These are phyloP conservation scores for Amaranthus hypochondriacus DNA, from an alignment of 148 eudicot genomes.

Conservation along the genomic window DNA sequence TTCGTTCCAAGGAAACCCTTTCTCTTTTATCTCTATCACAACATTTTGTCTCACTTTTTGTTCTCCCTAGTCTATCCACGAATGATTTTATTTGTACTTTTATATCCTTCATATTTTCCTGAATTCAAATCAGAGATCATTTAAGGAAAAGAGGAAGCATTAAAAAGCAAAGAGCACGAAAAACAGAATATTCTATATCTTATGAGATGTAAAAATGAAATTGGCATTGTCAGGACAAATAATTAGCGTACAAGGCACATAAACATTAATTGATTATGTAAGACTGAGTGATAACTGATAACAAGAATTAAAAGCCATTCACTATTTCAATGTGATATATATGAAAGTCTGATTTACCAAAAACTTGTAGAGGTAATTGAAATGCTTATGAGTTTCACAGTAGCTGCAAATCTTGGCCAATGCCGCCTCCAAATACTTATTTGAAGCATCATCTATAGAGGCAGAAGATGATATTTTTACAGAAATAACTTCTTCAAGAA, in stretches of 20 bases:
- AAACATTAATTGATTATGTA: neutral
- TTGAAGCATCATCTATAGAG: conserved; percentile 40
- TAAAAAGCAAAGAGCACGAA: neutral
- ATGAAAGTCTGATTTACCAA: conserved; percentile 45
- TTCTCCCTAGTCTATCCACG: too few species aligned
- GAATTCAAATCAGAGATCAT: too few species aligned
- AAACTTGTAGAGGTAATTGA: conserved; percentile 82
- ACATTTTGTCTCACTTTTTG: too few species aligned
- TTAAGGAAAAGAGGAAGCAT: neutral
- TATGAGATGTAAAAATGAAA: too few species aligned
- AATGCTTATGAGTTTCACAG: conserved; percentile 84
- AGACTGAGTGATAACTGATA: neutral
- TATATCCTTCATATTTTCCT: too few species aligned
- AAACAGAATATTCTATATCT: neutral
- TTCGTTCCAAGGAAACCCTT: too few species aligned
- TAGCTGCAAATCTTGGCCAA: conserved; percentile 78
- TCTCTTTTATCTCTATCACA: too few species aligned
- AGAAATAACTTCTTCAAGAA: conserved; percentile 81
- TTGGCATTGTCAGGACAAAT: too few species aligned
- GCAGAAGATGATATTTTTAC: conserved; percentile 45
- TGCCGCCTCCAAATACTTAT: conserved; percentile 68
- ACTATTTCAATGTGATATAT: too few species aligned
- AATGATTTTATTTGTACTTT: too few species aligned
- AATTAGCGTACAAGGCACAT: neutral
- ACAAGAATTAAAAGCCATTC: neutral